Evolutionary conservation across 495 filamentous ascomycete genomes (phyloP).

Genomic region (Xylaria acuta): DNA sequence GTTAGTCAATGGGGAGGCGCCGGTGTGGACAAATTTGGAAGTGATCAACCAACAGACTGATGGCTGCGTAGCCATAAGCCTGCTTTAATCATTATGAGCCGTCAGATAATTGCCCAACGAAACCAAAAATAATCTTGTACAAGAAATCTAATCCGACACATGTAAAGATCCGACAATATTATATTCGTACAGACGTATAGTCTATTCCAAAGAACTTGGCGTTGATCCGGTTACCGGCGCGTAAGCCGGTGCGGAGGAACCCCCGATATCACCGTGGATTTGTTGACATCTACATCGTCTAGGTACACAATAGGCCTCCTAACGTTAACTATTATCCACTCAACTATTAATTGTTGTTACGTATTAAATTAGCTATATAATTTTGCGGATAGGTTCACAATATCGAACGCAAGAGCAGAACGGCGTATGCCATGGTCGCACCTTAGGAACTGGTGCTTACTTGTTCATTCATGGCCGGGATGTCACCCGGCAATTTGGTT

Average conservation of each 20-base stretch:
- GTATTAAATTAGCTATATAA: too few species aligned
- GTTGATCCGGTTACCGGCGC: neutral
- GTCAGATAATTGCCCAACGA: neutral
- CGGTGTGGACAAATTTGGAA: slow-evolving; percentile 8
- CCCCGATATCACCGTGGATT: neutral
- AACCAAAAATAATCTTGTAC: neutral
- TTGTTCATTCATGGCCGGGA: neutral
- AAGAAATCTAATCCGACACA: neutral
- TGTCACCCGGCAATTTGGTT: slow-evolving; percentile 2
- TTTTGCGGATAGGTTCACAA: too few species aligned
- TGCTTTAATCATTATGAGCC: neutral
- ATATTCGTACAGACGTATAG: neutral
- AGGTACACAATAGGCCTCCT: neutral
- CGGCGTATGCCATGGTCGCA: neutral
- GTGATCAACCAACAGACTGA: neutral
- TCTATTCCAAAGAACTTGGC: neutral
- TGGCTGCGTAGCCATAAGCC: neutral
- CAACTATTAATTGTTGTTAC: neutral
- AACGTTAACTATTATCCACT: neutral
- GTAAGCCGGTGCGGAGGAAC: neutral
- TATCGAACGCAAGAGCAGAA: too few species aligned
- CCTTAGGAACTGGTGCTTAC: neutral
- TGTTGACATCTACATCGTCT: neutral
- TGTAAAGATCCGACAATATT: neutral
- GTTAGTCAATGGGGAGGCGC: neutral